Base-by-base conservation (phyloP, 306 rosid genomes). In the Quercus suber region DNA sequence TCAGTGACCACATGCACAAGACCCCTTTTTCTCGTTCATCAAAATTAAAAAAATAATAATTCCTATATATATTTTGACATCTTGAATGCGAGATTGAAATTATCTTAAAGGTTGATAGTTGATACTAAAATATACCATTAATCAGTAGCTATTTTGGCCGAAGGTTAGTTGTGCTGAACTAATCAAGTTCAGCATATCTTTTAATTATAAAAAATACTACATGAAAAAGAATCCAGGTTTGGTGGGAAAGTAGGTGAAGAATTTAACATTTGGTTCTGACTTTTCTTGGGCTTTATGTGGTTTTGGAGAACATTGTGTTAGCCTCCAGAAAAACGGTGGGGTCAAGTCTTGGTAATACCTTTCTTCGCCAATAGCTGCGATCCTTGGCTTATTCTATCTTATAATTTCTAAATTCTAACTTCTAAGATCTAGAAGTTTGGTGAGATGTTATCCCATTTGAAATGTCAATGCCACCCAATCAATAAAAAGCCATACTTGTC, bases 211-310 rank as follows among this genome's bases (percentile, higher is more conserved):
- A 10, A 49, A 10, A 12, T 49, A 49, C 45, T 49, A 11, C 0
- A 49, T 12, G 64, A 64, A 30, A 58, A 43, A 12, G 19, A 52
- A 21, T 28, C 41, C 5, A 20, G 60, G 60, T 77, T 86, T 71
- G 89, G 87, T 80, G 83, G 61, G 33, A 57, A 73, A 45, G 85
- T 78, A 75, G 85, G 86, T 80, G 58, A 45, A 77, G 76, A 73
- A 80, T 10, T 69, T 21, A 21, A 65, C 75, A 67, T 63, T 69
- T 14, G 28, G 25, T 4, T 25, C 31, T 11, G 43, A 85, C 51
- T 43, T 73, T 52, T 71, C 41, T 57, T 11, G 4, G n/a, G 37
- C 1, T 31, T 3, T 2, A 27, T 20, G 18, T 35, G 11, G 35
- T 57, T 25, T 33, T 18, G 28, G 6, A 19, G 6, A 4, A 35